phyloP scores from a whole-genome alignment of 2,329 filamentous ascomycete genomes.

The Epichloe baconii region DNA sequence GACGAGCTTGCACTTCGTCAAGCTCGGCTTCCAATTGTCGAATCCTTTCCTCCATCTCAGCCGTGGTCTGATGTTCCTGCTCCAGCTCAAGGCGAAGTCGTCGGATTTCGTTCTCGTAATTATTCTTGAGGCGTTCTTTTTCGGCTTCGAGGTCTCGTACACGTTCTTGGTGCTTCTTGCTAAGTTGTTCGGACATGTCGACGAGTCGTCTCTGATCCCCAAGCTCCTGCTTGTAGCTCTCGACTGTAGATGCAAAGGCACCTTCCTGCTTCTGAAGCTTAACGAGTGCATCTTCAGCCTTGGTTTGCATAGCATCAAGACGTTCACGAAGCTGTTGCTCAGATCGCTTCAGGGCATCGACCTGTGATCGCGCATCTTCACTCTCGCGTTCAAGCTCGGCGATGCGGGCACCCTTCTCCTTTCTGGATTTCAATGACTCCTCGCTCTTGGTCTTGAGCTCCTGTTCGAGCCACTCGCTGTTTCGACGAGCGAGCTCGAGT shows the following conservation, averaged over 20 bases:
- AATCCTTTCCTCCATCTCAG: slow-evolving; percentile 33
- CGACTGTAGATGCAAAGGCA: slow-evolving; percentile 65
- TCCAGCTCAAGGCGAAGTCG: slow-evolving; percentile 45
- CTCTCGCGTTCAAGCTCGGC: slow-evolving; percentile 78
- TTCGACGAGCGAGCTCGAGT: slow-evolving; percentile 74
- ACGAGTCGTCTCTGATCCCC: slow-evolving; percentile 70
- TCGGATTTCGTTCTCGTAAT: slow-evolving; percentile 47
- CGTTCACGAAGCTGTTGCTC: slow-evolving; percentile 71
- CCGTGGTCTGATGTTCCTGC: slow-evolving; percentile 34
- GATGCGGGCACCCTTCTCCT: slow-evolving; percentile 85
- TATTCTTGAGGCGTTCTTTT: slow-evolving; percentile 46
- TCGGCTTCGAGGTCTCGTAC: slow-evolving; percentile 58
- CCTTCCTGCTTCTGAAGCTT: slow-evolving; percentile 81
- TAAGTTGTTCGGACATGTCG: slow-evolving; percentile 66
- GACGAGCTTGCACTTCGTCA: slow-evolving; percentile 37
- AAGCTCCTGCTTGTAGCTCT: slow-evolving; percentile 76
- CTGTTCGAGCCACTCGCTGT: slow-evolving; percentile 83
- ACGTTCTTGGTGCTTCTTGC: slow-evolving; percentile 56
- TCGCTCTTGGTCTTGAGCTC: slow-evolving; percentile 83
- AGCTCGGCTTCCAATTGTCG: slow-evolving; percentile 40
- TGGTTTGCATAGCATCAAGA: slow-evolving; percentile 71
- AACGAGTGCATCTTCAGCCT: slow-evolving; percentile 70
- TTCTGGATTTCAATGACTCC: slow-evolving; percentile 80
- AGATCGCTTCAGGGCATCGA: slow-evolving; percentile 65
- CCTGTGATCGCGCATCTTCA: slow-evolving; percentile 67